These are phyloP conservation scores for Suillus occidentalis DNA, from an alignment of 768 basidiomycete genomes.

Conservation along the genomic window DNA sequence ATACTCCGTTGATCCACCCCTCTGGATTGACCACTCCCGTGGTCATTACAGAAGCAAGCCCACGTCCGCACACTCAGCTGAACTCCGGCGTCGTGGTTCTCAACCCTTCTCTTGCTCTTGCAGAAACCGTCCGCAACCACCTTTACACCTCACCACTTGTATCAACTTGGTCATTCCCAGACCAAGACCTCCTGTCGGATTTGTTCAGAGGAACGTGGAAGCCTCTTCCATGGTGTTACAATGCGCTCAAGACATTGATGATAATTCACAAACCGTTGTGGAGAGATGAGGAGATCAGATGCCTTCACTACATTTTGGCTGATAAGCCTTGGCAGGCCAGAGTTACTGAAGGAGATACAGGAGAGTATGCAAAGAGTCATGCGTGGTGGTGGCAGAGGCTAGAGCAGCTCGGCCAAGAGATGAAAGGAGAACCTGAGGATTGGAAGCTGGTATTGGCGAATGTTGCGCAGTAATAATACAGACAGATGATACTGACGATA, in stretches of 20 bases:
- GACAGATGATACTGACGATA: no score
- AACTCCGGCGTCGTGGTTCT: slow-evolving; percentile 91
- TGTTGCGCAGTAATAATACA: slow-evolving; percentile 35
- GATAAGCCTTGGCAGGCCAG: slow-evolving; percentile 85
- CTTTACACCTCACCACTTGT: slow-evolving; percentile 49
- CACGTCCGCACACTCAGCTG: slow-evolving; percentile 77
- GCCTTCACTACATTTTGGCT: slow-evolving; percentile 82
- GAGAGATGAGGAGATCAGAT: slow-evolving; percentile 82
- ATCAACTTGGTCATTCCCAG: slow-evolving; percentile 69
- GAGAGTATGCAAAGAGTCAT: slow-evolving; percentile 54
- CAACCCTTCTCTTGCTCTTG: slow-evolving; percentile 62
- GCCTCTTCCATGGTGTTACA: slow-evolving; percentile 84
- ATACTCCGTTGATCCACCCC: slow-evolving; percentile 53
- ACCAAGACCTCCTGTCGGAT: slow-evolving; percentile 87
- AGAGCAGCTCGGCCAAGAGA: slow-evolving; percentile 39
- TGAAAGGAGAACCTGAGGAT: slow-evolving; percentile 48
- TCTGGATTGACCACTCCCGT: slow-evolving; percentile 48
- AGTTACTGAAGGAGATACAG: slow-evolving; percentile 38
- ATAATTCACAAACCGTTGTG: slow-evolving; percentile 72
- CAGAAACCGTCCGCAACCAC: slow-evolving; percentile 50
- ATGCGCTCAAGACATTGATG: slow-evolving; percentile 88
- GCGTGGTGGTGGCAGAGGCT: slow-evolving; percentile 83
- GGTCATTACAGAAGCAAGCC: slow-evolving; percentile 42
- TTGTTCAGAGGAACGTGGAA: slow-evolving; percentile 79
- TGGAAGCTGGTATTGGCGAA: slow-evolving; percentile 53